Evolutionary conservation across 768 basidiomycete species (phyloP).

Genomic region (Termitomyces sp.): DNA sequence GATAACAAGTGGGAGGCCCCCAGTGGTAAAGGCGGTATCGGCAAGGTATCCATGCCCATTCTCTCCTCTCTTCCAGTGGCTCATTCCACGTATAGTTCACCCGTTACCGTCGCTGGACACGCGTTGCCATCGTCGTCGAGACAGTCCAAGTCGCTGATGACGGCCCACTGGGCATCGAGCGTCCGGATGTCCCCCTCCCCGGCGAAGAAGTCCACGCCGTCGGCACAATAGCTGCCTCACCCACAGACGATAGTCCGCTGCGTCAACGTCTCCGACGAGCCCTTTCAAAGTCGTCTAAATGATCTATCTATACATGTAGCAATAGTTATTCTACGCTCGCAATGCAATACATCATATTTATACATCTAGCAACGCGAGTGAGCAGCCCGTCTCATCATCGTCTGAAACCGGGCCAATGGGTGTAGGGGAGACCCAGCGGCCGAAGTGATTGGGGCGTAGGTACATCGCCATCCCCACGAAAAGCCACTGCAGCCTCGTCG

Average conservation of each 20-base stretch:
- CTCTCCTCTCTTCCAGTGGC: neutral
- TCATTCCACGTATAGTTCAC: constrained; percentile 53
- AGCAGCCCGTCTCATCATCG: neutral
- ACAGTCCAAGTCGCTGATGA: constrained; percentile 49
- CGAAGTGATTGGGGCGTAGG: constrained; percentile 1
- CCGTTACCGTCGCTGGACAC: constrained; percentile 79
- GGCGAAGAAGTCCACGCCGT: constrained; percentile 7
- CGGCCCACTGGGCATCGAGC: constrained; percentile 26
- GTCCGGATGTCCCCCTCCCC: neutral
- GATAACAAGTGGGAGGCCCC: constrained; percentile 93
- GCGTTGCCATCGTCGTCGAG: constrained; percentile 75
- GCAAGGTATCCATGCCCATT: constrained; percentile 46
- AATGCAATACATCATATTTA: neutral
- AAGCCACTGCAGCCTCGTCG: neutral
- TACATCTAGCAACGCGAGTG: constrained; percentile 9
- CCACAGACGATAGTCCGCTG: constrained; percentile 18
- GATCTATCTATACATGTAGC: neutral
- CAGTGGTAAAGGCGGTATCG: constrained; percentile 73
- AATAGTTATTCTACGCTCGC: too few relatives aligned
- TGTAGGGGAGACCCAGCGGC: constrained; percentile 4
- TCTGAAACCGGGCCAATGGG: too few relatives aligned
- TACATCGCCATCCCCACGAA: too few relatives aligned
- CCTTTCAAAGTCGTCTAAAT: constrained; percentile 17
- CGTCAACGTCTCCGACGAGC: constrained; percentile 22
- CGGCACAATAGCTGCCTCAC: constrained; percentile 11